A percentile compares a stretch with the other conserved stretches of the same genome.
Evolutionary conservation across 148 eudicot species (phyloP).

Genomic region (Pouteria glomerata): DNA sequence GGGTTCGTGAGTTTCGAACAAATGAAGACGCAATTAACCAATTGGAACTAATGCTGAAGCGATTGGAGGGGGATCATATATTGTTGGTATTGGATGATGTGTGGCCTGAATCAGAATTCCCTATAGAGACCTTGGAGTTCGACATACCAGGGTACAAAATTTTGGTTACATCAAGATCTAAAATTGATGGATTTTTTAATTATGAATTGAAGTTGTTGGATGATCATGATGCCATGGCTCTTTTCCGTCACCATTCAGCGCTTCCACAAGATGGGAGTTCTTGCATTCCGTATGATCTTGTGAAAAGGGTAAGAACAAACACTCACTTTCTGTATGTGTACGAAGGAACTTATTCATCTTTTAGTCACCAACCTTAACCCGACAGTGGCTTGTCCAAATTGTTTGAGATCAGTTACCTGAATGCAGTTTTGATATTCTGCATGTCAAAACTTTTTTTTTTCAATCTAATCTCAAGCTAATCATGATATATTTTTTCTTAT

Average conservation of each 20-base stretch:
- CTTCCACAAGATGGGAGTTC: constrained; percentile 2
- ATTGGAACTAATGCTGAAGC: constrained; percentile 15
- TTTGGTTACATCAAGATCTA: constrained; percentile 25
- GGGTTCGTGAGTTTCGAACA: constrained; percentile 13
- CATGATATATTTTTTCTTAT: too few species aligned
- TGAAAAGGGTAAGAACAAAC: constrained; percentile 5
- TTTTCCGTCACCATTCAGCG: constrained; percentile 8
- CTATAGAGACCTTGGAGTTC: constrained; percentile 12
- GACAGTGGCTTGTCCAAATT: neutral
- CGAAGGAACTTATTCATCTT: neutral
- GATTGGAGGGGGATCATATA: constrained; percentile 5
- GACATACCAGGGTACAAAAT: constrained; percentile 16
- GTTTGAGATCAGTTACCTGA: neutral
- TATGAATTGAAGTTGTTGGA: constrained; percentile 14
- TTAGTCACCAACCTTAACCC: neutral
- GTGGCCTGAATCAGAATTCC: constrained; percentile 19
- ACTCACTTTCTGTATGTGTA: neutral
- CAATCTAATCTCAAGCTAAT: neutral
- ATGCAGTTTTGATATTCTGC: too few species aligned
- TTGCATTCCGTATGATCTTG: neutral
- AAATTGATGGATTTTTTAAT: constrained; percentile 12
- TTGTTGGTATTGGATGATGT: constrained; percentile 35
- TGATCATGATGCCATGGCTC: constrained; percentile 14
- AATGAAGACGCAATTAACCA: constrained; percentile 26
- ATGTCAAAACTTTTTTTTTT: too few species aligned